Conservation (phyloP, 1,139 yeast genomes). For the Geotrichum bryndzae region DNA sequence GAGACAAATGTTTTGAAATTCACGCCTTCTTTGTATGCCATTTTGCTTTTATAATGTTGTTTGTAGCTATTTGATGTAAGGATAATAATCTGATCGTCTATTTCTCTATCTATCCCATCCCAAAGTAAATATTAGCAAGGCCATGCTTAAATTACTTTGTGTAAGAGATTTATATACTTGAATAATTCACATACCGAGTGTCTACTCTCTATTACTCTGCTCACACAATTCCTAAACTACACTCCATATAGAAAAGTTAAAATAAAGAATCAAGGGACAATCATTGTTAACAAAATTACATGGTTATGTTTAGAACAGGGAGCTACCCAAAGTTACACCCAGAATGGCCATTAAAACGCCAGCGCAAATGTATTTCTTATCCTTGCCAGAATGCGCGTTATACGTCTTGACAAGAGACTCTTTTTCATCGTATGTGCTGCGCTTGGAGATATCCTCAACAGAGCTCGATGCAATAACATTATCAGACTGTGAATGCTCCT, state of each 20-base stretch:
- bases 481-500: neutral
- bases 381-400: neutral
- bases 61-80: no score
- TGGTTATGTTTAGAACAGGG: neutral
- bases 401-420: neutral
- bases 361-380: constrained; percentile 4
- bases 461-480: neutral
- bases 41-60: no score
- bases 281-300: neutral
- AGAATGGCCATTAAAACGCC: neutral
- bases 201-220: neutral
- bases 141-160: no score
- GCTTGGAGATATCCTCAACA: neutral
- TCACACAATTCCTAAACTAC: no score
- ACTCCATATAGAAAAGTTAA: no score
- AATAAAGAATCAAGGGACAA: neutral
- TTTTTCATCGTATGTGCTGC: neutral
- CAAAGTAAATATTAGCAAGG: no score
- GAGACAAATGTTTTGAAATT: no score
- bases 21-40: no score
- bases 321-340: neutral
- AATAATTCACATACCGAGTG: neutral
- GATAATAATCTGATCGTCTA: no score
- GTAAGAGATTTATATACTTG: no score
- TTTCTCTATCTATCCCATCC: no score